phyloP scores from a whole-genome alignment of 2,329 filamentous ascomycete genomes.

The Trichothecium sympodiale region DNA sequence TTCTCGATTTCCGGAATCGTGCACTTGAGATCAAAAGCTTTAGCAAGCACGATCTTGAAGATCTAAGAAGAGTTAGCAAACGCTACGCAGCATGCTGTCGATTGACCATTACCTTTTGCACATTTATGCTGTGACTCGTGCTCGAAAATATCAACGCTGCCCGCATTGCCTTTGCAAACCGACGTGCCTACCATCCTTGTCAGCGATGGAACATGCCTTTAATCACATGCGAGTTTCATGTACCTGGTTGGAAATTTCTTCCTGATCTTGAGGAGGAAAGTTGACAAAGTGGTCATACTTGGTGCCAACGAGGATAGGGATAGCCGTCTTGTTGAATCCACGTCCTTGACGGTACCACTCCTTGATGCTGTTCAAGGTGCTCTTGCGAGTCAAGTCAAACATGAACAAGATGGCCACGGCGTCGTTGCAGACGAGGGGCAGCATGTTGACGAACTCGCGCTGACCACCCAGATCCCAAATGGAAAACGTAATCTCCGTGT shows the following conservation, averaged over 20 bases:
- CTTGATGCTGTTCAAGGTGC: slow-evolving; percentile 97
- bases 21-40: slow-evolving; percentile 97
- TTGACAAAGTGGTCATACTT: slow-evolving; percentile 99
- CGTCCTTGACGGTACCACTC: slow-evolving; percentile 98
- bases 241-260: slow-evolving; percentile 96
- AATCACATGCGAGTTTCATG: slow-evolving; percentile 6
- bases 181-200: slow-evolving; percentile 55
- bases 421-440: slow-evolving; percentile 98
- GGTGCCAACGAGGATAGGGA: slow-evolving; percentile 90
- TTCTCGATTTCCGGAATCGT: slow-evolving; percentile 99
- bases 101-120: slow-evolving; percentile 64
- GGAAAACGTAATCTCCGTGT: slow-evolving; percentile 98
- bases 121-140: slow-evolving; percentile 98
- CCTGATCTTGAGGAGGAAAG: slow-evolving; percentile 92
- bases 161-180: slow-evolving; percentile 97
- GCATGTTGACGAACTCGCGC: slow-evolving; percentile 98
- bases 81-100: not conserved
- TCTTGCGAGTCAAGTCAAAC: slow-evolving; percentile 97
- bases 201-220: not conserved
- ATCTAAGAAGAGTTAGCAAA: slow-evolving; percentile 48
- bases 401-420: slow-evolving; percentile 98
- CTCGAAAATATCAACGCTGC: slow-evolving; percentile 96
- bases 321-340: slow-evolving; percentile 99
- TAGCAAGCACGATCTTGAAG: slow-evolving; percentile 98
- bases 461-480: slow-evolving; percentile 98